Evolutionary conservation across 306 rosid genomes (phyloP), one percentile per base, ranked within the genome.

Genomic region (Fragaria vesca): DNA sequence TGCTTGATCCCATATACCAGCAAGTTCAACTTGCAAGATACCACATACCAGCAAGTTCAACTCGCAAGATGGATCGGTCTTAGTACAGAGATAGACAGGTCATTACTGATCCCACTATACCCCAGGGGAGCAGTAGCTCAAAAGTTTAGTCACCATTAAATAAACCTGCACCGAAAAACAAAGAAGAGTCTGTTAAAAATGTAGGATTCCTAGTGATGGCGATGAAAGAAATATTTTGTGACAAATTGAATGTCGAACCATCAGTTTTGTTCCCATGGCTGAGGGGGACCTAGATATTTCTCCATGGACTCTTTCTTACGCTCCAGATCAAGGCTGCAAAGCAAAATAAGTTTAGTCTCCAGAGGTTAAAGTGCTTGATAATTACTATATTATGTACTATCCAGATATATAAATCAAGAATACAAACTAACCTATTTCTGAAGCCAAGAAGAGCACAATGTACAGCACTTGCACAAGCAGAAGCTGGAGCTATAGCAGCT

Each of bases 381-480:
- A 30, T 12, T 62, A 5, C 16, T 34, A 47, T 67, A 55, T 50
- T 54, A n/a, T 40, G 16, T 26, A 63, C 72, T 16, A 63, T 65
- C 73, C 12, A 46, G 76, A 71, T 6, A 43, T 76, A 78, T 28
- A 52, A 72, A 72, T 34, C 48, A 81, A 63, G 67, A 21, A 75
- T 46, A 65, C 80, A 60, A 62, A 75, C 81, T 46, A 60, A 95
- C 99, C 99, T 93, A 81, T 95, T 95, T 87, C 99, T 89, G 84
- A 95, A 80, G 74, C 99, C 99, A 86, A 92, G 97, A 83, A 95
- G 85, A 78, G 97, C 72, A 76, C 70, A 95, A 78, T 93, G 99
- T 57, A 91, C 86, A 75, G 97, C 99, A 79, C 96, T 91, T 72
- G 99, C 97, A 82, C 97, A 95, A 75, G 99, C 99, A 71, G 99